Conservation (phyloP, 139 green algal genomes). For the Chara braunii region DNA sequence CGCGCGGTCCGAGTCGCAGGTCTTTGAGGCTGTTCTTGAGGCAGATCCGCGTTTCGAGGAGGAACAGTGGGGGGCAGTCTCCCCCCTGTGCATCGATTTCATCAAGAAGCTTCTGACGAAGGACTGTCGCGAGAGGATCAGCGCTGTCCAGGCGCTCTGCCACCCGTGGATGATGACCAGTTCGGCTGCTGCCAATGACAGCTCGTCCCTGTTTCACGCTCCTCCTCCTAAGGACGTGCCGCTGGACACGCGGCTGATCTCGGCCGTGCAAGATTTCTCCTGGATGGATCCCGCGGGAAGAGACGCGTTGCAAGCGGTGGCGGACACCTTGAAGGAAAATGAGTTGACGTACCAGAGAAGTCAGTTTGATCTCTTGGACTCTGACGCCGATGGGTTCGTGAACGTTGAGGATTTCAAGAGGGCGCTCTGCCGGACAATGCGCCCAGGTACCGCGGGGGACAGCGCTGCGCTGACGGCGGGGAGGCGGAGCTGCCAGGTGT, state of each 20-base stretch:
- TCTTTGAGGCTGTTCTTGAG: conserved; percentile 50
- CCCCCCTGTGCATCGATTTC: conserved; percentile 37
- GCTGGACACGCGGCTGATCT: no score
- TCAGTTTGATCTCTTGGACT: conserved; percentile 9
- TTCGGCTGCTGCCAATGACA: no score
- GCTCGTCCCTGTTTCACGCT: no score
- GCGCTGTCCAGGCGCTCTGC: conserved; percentile 19
- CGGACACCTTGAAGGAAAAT: conserved; percentile 3
- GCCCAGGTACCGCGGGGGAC: no score
- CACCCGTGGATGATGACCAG: conserved; percentile 17
- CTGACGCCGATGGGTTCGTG: background rate
- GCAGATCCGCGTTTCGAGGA: conserved; percentile 54
- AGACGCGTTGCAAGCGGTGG: conserved; percentile 1
- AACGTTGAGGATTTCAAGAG: conserved; percentile 1
- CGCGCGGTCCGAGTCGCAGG: conserved; percentile 48
- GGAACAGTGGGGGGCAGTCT: conserved; percentile 65
- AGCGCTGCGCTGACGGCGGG: no score
- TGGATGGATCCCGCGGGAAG: no score
- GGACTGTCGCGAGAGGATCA: conserved; percentile 14
- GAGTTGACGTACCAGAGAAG: background rate
- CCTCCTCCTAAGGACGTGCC: no score
- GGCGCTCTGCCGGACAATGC: background rate
- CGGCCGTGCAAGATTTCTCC: no score
- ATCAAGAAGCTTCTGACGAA: conserved; percentile 48
- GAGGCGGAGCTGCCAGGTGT: no score